These are phyloP conservation scores for Rhododendron mucronatum DNA, from an alignment of 148 eudicot species.

Conservation along the genomic window DNA sequence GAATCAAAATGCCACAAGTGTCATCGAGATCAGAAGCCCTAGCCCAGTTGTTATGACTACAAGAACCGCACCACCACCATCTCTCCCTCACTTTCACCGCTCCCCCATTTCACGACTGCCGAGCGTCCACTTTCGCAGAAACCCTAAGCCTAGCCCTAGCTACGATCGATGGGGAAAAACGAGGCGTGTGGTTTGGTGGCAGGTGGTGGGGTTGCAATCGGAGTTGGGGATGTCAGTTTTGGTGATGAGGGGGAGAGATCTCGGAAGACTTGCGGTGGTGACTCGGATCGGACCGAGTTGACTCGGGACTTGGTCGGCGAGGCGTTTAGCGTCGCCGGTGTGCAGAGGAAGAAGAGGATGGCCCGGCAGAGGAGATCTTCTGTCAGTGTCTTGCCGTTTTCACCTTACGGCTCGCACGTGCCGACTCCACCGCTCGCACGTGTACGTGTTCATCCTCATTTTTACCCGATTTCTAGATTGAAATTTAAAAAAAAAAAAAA, in stretches of 20 bases:
- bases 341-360: slow-evolving; percentile 26
- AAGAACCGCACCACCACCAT: neutral
- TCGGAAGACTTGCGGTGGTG: neutral
- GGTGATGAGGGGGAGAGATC: neutral
- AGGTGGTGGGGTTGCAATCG: slow-evolving; percentile 13
- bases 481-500: neutral
- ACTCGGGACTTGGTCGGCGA: neutral
- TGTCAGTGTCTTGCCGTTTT: slow-evolving; percentile 5
- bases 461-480: neutral
- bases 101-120: slow-evolving; percentile 17
- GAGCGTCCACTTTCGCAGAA: slow-evolving; percentile 1
- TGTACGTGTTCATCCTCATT: slow-evolving; percentile 34
- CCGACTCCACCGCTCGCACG: slow-evolving; percentile 33
- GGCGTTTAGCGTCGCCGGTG: neutral
- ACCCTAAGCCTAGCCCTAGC: slow-evolving; percentile 3
- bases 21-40: slow-evolving; percentile 3
- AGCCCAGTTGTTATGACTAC: neutral
- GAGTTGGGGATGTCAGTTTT: neutral
- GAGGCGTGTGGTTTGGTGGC: slow-evolving; percentile 20
- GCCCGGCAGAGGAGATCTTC: slow-evolving; percentile 18
- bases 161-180: slow-evolving; percentile 15
- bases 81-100: neutral
- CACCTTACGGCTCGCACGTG: slow-evolving; percentile 20
- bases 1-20: slow-evolving; percentile 32
- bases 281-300: slow-evolving; percentile 2